A percentile compares a stretch with the other conserved stretches of the same genome.
These are phyloP conservation scores for Rosellinia necatrix DNA, from an alignment of 2,329 filamentous ascomycete species.

Conservation along the genomic window DNA sequence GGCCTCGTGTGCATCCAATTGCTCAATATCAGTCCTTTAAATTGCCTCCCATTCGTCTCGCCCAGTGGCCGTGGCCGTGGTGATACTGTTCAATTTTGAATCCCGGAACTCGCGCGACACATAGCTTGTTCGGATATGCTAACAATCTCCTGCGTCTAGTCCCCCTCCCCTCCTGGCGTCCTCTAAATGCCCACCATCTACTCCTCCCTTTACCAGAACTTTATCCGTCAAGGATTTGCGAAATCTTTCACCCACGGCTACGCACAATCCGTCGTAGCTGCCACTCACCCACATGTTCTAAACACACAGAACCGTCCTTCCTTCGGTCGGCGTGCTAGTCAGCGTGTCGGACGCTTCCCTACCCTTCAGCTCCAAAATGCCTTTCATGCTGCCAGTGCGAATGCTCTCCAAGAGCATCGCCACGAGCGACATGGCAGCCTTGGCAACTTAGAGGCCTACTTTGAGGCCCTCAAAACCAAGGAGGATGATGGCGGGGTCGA, in stretches of 20 bases:
- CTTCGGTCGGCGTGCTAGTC: constrained; percentile 63
- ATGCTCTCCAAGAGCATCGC: constrained; percentile 61
- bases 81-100: no score
- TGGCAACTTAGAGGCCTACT: constrained; percentile 84
- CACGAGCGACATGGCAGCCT: constrained; percentile 56
- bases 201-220: constrained; percentile 71
- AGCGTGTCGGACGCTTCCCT: constrained; percentile 58
- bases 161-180: constrained; percentile 64
- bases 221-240: constrained; percentile 96
- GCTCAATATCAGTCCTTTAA: no score
- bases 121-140: constrained; percentile 3
- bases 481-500: constrained; percentile 59
- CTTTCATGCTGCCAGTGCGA: constrained; percentile 66
- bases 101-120: neutral
- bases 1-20: neutral
- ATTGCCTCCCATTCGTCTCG: no score
- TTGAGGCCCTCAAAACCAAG: constrained; percentile 81
- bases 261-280: constrained; percentile 95
- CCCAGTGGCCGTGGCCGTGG: no score
- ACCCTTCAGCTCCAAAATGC: constrained; percentile 76
- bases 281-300: constrained; percentile 78
- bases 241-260: constrained; percentile 98
- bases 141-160: constrained; percentile 44
- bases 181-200: constrained; percentile 90
- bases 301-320: constrained; percentile 72